Conservation (phyloP, 331 rosid genomes). For the Quercus lobata region DNA sequence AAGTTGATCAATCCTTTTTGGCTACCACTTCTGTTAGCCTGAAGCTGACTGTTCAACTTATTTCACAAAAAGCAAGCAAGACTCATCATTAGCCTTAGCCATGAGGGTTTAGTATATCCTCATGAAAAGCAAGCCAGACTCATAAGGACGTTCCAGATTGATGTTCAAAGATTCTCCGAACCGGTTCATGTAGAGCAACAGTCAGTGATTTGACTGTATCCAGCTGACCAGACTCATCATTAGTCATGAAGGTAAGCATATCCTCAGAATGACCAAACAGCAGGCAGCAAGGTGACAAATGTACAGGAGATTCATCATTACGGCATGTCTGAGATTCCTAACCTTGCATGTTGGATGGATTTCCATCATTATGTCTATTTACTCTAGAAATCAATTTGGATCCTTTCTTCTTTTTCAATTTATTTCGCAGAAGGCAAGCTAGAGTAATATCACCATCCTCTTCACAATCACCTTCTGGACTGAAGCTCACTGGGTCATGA, state of each 20-base stretch:
- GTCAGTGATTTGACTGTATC: neutral
- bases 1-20: neutral
- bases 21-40: conserved; percentile 18
- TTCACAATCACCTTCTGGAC: conserved; percentile 15
- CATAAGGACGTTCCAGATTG: neutral
- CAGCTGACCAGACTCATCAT: neutral
- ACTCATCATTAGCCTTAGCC: too few relatives aligned
- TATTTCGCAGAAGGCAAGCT: conserved; percentile 15
- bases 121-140: conserved; percentile 16
- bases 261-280: neutral
- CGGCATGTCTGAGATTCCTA: neutral
- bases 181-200: neutral
- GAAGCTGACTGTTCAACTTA: conserved; percentile 5
- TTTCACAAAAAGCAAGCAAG: too few relatives aligned
- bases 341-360: neutral
- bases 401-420: neutral
- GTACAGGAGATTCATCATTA: neutral
- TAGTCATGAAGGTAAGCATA: neutral
- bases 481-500: conserved; percentile 18
- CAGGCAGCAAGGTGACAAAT: neutral
- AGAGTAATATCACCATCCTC: neutral
- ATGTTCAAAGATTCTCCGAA: neutral
- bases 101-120: neutral
- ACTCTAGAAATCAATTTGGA: neutral
- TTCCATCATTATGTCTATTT: too few relatives aligned